Percentiles rank a stretch among this genome's conserved stretches.
Conservation (phyloP, 176 grass and related monocot species). For the Aegilops tauschii region DNA sequence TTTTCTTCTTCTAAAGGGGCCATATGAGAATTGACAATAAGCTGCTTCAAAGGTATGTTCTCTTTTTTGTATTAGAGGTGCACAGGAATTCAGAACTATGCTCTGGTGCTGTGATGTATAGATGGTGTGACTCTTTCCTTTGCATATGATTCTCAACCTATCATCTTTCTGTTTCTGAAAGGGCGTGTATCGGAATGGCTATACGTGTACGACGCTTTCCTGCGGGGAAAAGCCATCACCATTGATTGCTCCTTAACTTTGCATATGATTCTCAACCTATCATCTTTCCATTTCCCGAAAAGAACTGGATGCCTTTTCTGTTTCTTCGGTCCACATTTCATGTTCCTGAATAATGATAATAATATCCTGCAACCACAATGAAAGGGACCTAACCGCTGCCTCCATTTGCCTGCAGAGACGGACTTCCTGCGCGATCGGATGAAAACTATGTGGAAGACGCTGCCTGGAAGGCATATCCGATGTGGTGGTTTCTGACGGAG, state of each 20-base stretch:
- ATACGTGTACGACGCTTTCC: not conserved
- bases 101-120: not conserved
- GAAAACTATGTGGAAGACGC: not conserved
- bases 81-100: not conserved
- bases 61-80: not conserved
- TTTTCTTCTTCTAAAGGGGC: too few relatives aligned
- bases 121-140: not conserved
- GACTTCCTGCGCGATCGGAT: not conserved
- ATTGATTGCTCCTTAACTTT: not conserved
- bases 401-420: not conserved
- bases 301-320: slow-evolving; percentile 12
- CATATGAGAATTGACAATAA: not conserved
- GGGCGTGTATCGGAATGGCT: not conserved
- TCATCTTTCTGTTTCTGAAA: not conserved
- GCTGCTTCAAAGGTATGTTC: not conserved
- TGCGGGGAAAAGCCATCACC: not conserved
- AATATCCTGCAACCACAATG: not conserved
- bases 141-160: not conserved
- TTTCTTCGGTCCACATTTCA: not conserved
- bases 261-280: not conserved
- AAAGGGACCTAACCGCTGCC: not conserved
- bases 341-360: not conserved
- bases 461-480: not conserved
- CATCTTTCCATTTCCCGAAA: not conserved
- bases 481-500: not conserved